phyloP scores from a whole-genome alignment of 306 rosid species.

The Pterocarpus santalinus region DNA sequence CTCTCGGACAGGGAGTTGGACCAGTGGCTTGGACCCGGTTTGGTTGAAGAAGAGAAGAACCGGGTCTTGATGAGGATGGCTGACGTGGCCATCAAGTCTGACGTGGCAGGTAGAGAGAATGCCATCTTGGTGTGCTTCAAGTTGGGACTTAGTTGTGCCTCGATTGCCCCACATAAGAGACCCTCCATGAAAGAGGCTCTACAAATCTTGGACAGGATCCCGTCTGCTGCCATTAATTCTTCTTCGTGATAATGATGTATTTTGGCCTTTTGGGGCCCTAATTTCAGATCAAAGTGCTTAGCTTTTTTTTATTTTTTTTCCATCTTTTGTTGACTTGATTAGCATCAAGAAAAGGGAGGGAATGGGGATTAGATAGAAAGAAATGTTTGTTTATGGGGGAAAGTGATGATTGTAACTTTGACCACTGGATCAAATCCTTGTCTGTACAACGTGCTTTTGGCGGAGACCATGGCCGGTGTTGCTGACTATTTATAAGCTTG shows the following conservation, averaged over 20 bases:
- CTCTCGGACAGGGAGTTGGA: slow-evolving; percentile 66
- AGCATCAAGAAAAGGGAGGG: slow-evolving; percentile 15
- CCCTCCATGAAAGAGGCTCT: slow-evolving; percentile 88
- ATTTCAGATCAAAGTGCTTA: slow-evolving; percentile 38
- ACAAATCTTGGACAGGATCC: slow-evolving; percentile 66
- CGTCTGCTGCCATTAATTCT: neutral
- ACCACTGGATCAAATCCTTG: slow-evolving; percentile 43
- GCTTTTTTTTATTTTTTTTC: neutral
- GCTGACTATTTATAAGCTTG: slow-evolving; percentile 8
- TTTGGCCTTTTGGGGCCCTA: slow-evolving; percentile 24
- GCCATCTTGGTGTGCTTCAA: slow-evolving; percentile 63
- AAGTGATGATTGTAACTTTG: slow-evolving; percentile 35
- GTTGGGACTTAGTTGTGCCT: slow-evolving; percentile 78
- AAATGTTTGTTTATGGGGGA: slow-evolving; percentile 30
- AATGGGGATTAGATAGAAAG: slow-evolving; percentile 24
- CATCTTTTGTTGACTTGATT: slow-evolving; percentile 51
- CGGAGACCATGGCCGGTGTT: slow-evolving; percentile 14
- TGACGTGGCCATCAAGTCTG: slow-evolving; percentile 66
- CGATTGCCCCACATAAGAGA: slow-evolving; percentile 76
- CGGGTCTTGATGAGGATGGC: slow-evolving; percentile 64
- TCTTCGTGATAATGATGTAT: slow-evolving; percentile 40
- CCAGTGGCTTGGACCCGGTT: slow-evolving; percentile 59
- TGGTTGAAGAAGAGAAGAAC: slow-evolving; percentile 63
- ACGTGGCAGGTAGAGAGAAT: slow-evolving; percentile 71
- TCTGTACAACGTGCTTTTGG: slow-evolving; percentile 42